Conservation (phyloP, 2,329 filamentous ascomycete species). For the Hawksworthiomyces lignivorus region DNA sequence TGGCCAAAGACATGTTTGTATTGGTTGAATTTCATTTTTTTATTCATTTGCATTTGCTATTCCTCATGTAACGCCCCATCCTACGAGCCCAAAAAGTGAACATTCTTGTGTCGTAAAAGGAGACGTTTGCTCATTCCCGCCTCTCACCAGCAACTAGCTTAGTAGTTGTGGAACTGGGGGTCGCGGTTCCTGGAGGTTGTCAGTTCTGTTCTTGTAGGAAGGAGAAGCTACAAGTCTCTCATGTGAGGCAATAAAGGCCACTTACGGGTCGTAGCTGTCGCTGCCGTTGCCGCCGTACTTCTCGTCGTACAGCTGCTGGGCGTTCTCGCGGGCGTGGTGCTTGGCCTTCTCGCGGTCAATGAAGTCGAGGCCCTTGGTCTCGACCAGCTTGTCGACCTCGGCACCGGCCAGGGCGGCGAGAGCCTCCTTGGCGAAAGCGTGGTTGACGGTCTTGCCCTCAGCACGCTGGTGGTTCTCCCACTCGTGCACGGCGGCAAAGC, state of each 20-base stretch:
- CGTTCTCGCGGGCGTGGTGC: conserved; percentile 50
- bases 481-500: conserved; percentile 72
- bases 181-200: background rate
- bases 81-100: too few species aligned
- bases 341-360: conserved; percentile 51
- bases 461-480: conserved; percentile 69
- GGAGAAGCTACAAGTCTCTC: too few species aligned
- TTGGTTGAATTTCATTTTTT: too few species aligned
- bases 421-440: conserved; percentile 71
- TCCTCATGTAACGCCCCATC: too few species aligned
- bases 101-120: too few species aligned
- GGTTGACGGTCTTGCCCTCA: conserved; percentile 62
- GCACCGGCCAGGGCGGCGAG: conserved; percentile 64
- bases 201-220: too few species aligned
- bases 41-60: too few species aligned
- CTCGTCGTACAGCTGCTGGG: conserved; percentile 52
- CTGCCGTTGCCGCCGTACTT: conserved; percentile 48
- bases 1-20: too few species aligned
- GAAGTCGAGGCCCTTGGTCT: conserved; percentile 59
- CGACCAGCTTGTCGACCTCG: conserved; percentile 68
- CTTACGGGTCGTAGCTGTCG: conserved; percentile 54
- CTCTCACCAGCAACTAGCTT: too few species aligned
- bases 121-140: too few species aligned
- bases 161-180: conserved; percentile 3
- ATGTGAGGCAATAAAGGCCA: conserved; percentile 15